These are phyloP conservation scores for Smittium mucronatum DNA, from an alignment of 371 early-diverging fungal genomes.

Conservation along the genomic window DNA sequence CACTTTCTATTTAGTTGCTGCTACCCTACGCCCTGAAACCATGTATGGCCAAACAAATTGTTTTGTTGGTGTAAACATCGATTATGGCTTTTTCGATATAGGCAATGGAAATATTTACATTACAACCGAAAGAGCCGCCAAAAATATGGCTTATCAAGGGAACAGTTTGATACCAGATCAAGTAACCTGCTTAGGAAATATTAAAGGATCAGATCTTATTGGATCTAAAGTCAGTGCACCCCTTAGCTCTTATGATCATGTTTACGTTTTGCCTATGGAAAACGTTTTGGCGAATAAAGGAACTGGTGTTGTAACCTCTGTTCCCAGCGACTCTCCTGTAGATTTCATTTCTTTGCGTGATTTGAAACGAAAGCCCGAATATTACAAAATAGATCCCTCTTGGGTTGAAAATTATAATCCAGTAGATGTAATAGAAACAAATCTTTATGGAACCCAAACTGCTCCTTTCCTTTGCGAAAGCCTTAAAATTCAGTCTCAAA, in stretches of 20 bases:
- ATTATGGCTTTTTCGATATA: conserved; percentile 70
- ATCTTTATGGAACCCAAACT: conserved; percentile 69
- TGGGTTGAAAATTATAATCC: conserved; percentile 81
- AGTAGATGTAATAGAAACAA: conserved; percentile 75
- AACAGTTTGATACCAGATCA: conserved; percentile 52
- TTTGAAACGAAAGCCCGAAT: conserved; percentile 83
- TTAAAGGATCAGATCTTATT: conserved; percentile 69
- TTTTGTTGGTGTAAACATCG: conserved; percentile 82
- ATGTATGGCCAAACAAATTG: conserved; percentile 99
- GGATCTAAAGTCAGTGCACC: conserved; percentile 89
- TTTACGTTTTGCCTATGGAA: conserved; percentile 95
- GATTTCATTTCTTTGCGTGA: conserved; percentile 85
- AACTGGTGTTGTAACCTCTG: conserved; percentile 96
- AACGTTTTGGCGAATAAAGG: conserved; percentile 90
- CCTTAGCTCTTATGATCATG: conserved; percentile 53
- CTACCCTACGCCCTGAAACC: conserved; percentile 95
- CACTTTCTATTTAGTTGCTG: conserved; percentile 85
- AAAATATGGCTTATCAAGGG: conserved; percentile 93
- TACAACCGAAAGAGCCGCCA: conserved; percentile 83
- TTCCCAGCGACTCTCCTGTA: conserved; percentile 96
- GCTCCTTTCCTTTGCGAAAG: conserved; percentile 73
- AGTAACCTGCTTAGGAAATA: conserved; percentile 52
- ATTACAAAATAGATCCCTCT: conserved; percentile 73
- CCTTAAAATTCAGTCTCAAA: conserved; percentile 88
- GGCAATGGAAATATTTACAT: conserved; percentile 66